Percentiles rank a stretch among this genome's conserved stretches.
phyloP scores from a whole-genome alignment of 2,329 filamentous ascomycete genomes.

The Leptosphaerulina australis region DNA sequence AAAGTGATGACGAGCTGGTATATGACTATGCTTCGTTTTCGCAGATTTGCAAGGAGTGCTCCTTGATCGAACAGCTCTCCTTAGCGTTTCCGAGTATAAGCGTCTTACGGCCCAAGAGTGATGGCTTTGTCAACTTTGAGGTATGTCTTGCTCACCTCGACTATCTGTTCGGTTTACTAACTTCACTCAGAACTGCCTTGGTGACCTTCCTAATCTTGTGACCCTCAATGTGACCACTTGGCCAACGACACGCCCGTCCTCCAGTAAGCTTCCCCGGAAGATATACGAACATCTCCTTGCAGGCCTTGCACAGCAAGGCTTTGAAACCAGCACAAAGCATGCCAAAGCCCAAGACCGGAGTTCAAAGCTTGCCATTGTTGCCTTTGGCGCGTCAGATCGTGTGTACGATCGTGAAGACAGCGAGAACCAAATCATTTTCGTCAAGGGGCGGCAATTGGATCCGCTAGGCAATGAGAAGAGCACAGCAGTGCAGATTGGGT shows the following conservation, averaged over 20 bases:
- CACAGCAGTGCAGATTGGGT: constrained; percentile 53
- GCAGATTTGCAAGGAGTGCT: constrained; percentile 54
- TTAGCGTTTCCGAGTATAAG: constrained; percentile 56
- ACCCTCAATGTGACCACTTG: constrained; percentile 58
- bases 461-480: constrained; percentile 50
- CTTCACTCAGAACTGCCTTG: constrained; percentile 41
- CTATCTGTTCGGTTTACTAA: neutral
- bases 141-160: constrained; percentile 22
- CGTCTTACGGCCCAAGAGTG: constrained; percentile 50
- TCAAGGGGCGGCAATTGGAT: constrained; percentile 52
- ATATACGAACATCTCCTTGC: constrained; percentile 56
- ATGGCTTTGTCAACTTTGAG: constrained; percentile 54
- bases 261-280: constrained; percentile 49
- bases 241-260: constrained; percentile 53
- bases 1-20: constrained; percentile 52
- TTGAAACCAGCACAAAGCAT: constrained; percentile 39
- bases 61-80: constrained; percentile 53
- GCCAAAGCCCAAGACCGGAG: constrained; percentile 34
- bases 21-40: constrained; percentile 53
- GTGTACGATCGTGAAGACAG: constrained; percentile 56
- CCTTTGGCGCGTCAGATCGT: constrained; percentile 55
- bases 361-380: constrained; percentile 53
- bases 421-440: constrained; percentile 55
- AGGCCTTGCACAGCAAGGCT: constrained; percentile 47
- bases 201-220: constrained; percentile 49